Base-by-base conservation (phyloP, 1,284 basidiomycete species). In the Exobasidium rhododendri region DNA sequence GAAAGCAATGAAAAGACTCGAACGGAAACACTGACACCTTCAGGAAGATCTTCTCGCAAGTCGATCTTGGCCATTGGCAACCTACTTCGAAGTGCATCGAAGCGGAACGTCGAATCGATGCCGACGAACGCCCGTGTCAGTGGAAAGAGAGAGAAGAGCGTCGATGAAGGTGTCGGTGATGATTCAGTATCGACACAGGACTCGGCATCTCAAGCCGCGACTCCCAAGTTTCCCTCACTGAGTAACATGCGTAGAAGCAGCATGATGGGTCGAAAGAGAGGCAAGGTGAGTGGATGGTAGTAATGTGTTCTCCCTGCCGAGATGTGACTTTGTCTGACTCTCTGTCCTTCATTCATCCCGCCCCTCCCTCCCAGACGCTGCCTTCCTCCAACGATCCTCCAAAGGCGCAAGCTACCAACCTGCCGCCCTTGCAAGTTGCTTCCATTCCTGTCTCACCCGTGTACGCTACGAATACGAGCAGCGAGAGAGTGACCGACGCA, bases 391-490 rank as follows among this genome's bases (percentile, higher is more conserved):
- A 59, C 28, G 57, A 92, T 67, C 85, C 86, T 63, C 88, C 87
- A 80, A 89, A 87, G 78, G 82, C 83, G 40, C 86, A 73, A 61
- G 60, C 72, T 31, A 84, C 84, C 65, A 67, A 65, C 13, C 81
- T 94, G 70, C 91, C 92, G 20, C 92, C 92, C 26, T 87, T 93
- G 85, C 91, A 93, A 78, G 89, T 94, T 71, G 83, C 88, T 17
- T 82, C 93, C 59, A 88, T 90, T 51, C 85, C 85, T 35, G 92
- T 91, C 43, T 87, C 92, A 63, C 90, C 35, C 17, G 35, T 17
- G 7, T n/a, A n/a, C n/a, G n/a, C n/a, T n/a, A n/a, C n/a, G n/a
- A n/a, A n/a, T n/a, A n/a, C n/a, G n/a, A n/a, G n/a, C n/a, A n/a
- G n/a, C n/a, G n/a, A n/a, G n/a, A n/a, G n/a, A n/a, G n/a, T n/a